These are phyloP conservation scores for Symbiodinium natans DNA, from an alignment of 73 alveolate species.

Conservation along the genomic window DNA sequence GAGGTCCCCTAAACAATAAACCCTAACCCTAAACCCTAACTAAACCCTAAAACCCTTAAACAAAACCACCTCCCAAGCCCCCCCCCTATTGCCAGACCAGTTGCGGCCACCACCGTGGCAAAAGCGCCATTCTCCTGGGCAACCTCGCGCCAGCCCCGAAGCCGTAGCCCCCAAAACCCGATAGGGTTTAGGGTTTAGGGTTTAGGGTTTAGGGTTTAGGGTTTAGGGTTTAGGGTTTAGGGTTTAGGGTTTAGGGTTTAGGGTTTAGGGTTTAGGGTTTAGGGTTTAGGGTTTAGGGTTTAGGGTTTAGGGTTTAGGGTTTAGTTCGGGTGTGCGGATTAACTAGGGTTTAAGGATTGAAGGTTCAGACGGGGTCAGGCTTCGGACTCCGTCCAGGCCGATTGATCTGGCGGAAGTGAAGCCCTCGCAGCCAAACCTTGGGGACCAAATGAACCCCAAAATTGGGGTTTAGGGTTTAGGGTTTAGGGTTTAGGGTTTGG, in stretches of 20 bases:
- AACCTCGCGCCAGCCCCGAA: not conserved
- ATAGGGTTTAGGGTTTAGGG: too few relatives aligned
- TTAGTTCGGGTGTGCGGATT: not conserved
- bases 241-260: not conserved
- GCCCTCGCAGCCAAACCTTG: too few relatives aligned
- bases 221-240: not conserved
- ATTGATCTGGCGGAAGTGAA: too few relatives aligned
- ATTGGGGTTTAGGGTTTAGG: too few relatives aligned
- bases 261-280: not conserved
- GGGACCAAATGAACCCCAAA: too few relatives aligned
- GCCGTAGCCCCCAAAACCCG: too few relatives aligned
- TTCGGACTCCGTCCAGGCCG: too few relatives aligned
- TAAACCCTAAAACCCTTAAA: not conserved
- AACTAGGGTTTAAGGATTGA: not conserved
- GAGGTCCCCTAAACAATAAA: too few relatives aligned
- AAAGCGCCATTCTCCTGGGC: constrained; percentile 91
- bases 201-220: not conserved
- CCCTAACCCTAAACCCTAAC: not conserved
- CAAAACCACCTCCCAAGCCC: not conserved
- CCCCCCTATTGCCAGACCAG: not conserved
- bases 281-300: not conserved
- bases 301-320: not conserved
- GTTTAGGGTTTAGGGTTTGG: too few relatives aligned
- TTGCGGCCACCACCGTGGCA: constrained; percentile 73
- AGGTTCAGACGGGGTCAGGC: too few relatives aligned